Conservation (phyloP, 176 grass and related monocot genomes). For the Juncus effusus region DNA sequence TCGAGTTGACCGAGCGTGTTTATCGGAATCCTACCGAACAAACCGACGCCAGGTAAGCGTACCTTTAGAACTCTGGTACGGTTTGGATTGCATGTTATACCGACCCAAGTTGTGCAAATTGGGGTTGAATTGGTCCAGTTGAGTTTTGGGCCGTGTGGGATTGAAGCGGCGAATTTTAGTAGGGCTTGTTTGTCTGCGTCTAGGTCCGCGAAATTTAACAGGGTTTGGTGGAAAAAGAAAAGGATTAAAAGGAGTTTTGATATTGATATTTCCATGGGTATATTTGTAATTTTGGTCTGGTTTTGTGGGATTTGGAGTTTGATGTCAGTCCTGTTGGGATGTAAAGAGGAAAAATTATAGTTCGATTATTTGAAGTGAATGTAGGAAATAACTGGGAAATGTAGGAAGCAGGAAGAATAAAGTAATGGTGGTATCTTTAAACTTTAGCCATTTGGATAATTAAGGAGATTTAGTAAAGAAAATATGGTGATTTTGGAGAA, state of each 20-base stretch:
- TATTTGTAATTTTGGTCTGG: conserved; percentile 7
- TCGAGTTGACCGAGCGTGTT: conserved; percentile 88
- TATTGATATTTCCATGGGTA: conserved; percentile 11
- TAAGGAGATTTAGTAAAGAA: too few relatives aligned
- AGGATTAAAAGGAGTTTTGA: conserved; percentile 36
- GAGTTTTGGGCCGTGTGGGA: conserved; percentile 81
- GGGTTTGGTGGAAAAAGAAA: conserved; percentile 34
- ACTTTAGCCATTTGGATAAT: too few relatives aligned
- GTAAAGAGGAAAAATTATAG: conserved; percentile 23
- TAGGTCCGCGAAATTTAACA: conserved; percentile 44
- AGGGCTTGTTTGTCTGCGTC: conserved; percentile 77
- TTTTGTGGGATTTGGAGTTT: conserved; percentile 5
- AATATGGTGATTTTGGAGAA: not conserved
- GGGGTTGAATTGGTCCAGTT: conserved; percentile 64
- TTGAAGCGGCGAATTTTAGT: conserved; percentile 70
- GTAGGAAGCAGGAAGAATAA: conserved; percentile 37
- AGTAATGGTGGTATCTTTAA: not conserved
- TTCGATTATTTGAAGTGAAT: not conserved
- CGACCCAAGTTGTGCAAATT: conserved; percentile 84
- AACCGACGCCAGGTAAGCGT: conserved; percentile 72
- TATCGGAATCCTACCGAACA: conserved; percentile 67
- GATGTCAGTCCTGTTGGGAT: not conserved
- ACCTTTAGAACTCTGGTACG: conserved; percentile 58
- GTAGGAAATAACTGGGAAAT: not conserved
- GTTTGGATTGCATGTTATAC: conserved; percentile 70